Evolutionary conservation across 2,329 filamentous ascomycete species (phyloP).

Genomic region (Pseudocercospora macadamiae): DNA sequence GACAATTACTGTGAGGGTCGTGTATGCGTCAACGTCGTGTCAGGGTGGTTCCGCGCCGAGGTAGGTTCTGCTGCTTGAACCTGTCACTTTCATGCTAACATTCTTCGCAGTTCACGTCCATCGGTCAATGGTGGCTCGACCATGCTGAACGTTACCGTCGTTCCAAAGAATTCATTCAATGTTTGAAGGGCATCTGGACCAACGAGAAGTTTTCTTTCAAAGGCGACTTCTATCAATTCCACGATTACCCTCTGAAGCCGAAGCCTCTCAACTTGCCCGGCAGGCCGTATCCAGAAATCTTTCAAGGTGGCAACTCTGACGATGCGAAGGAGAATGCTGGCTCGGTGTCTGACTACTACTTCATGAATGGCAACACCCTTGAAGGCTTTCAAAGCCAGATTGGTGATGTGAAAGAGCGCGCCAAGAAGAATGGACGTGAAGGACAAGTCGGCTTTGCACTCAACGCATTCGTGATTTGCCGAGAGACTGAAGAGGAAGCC

Average conservation of each 20-base stretch:
- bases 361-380: constrained; percentile 61
- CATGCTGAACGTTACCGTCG: constrained; percentile 57
- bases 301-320: constrained; percentile 57
- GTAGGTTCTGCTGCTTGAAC: constrained; percentile 14
- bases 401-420: constrained; percentile 51
- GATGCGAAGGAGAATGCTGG: constrained; percentile 56
- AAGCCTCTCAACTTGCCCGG: constrained; percentile 52
- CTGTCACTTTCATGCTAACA: constrained; percentile 10
- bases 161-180: constrained; percentile 55
- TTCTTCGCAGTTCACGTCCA: constrained; percentile 46
- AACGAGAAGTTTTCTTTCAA: constrained; percentile 53
- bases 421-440: constrained; percentile 49
- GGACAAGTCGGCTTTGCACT: constrained; percentile 54
- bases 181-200: constrained; percentile 57
- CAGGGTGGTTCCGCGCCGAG: constrained; percentile 59
- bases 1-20: constrained; percentile 57
- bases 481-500: constrained; percentile 55
- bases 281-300: constrained; percentile 55
- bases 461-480: constrained; percentile 55
- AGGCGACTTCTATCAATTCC: constrained; percentile 58
- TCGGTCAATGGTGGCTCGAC: constrained; percentile 60
- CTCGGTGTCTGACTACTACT: constrained; percentile 55
- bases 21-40: constrained; percentile 57
- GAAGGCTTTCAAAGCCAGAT: constrained; percentile 57
- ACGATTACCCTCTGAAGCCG: constrained; percentile 54